These are phyloP conservation scores for Pilobolus umbonatus DNA, from an alignment of 192 early-diverging fungal species.

Conservation along the genomic window DNA sequence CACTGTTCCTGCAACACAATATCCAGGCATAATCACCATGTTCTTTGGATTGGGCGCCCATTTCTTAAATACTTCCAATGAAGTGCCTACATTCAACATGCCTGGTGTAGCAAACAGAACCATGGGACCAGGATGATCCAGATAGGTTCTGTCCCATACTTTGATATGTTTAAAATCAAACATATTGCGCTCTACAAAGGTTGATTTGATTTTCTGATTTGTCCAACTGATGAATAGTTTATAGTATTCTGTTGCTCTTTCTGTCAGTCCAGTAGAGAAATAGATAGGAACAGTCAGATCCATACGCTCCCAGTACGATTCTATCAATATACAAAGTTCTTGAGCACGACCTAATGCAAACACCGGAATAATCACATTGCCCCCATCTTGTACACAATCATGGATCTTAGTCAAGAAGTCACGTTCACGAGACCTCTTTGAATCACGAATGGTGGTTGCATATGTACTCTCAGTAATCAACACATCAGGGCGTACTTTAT, in stretches of 20 bases:
- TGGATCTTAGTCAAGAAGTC: constrained; percentile 91
- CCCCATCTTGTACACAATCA: constrained; percentile 68
- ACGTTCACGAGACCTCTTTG: constrained; percentile 86
- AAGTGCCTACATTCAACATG: constrained; percentile 96
- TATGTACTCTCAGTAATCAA: constrained; percentile 98
- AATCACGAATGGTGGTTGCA: constrained; percentile 92
- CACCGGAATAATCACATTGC: constrained; percentile 94
- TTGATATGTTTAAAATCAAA: constrained; percentile 97
- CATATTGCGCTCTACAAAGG: constrained; percentile 91
- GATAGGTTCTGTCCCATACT: constrained; percentile 66
- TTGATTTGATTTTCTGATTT: constrained; percentile 93
- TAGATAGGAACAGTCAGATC: constrained; percentile 86
- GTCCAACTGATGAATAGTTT: constrained; percentile 98
- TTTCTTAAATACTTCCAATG: constrained; percentile 91
- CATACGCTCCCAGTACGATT: constrained; percentile 94
- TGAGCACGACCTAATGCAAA: constrained; percentile 98
- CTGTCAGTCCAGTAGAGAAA: constrained; percentile 92
- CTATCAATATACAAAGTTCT: constrained; percentile 94
- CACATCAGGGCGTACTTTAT: constrained; percentile 84
- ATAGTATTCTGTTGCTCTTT: constrained; percentile 93
- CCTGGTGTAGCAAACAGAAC: constrained; percentile 96
- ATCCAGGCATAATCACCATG: constrained; percentile 98
- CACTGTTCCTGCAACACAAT: constrained; percentile 94
- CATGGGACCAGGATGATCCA: constrained; percentile 83
- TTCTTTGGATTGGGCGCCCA: constrained; percentile 91